Conservation (phyloP, 192 early-diverging fungal species). For the Mortierella alpina region DNA sequence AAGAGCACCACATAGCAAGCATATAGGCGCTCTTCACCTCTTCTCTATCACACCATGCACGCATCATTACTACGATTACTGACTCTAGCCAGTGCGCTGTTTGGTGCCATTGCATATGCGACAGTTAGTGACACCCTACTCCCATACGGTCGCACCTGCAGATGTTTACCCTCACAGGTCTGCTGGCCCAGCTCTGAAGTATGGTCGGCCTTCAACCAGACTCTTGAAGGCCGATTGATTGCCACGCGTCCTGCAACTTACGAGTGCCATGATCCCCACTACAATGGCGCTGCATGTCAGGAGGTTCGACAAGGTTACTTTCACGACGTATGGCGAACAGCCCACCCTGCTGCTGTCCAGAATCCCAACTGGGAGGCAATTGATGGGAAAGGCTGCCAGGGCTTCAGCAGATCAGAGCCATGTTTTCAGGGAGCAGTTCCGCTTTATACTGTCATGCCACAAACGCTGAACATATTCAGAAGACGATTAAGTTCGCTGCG, state of each 20-base stretch:
- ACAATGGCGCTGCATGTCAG: slow-evolving; percentile 37
- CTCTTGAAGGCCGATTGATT: no score
- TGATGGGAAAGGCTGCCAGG: slow-evolving; percentile 16
- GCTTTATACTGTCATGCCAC: slow-evolving; percentile 44
- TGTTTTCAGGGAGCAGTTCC: slow-evolving; percentile 51
- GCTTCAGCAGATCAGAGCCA: slow-evolving; percentile 19
- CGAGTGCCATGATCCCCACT: slow-evolving; percentile 41
- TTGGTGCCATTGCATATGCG: no score
- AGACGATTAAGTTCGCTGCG: slow-evolving; percentile 43
- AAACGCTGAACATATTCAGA: slow-evolving; percentile 36
- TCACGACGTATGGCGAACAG: slow-evolving; percentile 21
- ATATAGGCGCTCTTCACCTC: no score
- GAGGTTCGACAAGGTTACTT: slow-evolving; percentile 41
- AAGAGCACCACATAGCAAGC: no score
- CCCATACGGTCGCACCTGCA: no score
- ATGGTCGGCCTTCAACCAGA: no score
- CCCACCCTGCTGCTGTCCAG: slow-evolving; percentile 23
- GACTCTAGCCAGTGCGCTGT: no score
- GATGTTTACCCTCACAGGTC: no score
- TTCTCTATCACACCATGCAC: no score
- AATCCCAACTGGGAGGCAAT: slow-evolving; percentile 29
- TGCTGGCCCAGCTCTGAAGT: no score
- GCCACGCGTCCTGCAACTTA: slow-evolving; percentile 34
- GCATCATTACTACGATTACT: no score
- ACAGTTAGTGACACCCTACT: no score